Percentiles rank a stretch among this genome's conserved stretches.
phyloP scores from a whole-genome alignment of 164 flowering plant genomes.

The Nymphaea colorata region DNA sequence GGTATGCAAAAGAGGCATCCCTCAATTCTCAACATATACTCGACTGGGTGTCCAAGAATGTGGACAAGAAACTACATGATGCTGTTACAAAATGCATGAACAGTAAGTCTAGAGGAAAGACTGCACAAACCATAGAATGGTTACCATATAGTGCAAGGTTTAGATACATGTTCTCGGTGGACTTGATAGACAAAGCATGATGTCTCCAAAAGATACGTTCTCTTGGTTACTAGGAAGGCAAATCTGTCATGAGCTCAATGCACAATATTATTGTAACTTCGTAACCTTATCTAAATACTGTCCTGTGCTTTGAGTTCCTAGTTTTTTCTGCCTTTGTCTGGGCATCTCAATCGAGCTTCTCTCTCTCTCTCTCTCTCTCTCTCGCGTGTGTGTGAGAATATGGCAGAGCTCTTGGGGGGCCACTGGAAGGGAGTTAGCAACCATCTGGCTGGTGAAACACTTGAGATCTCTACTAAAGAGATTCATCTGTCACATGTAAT shows the following conservation, averaged over 20 bases:
- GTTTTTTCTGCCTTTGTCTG: too few species aligned
- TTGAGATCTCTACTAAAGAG: too few species aligned
- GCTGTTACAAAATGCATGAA: constrained; percentile 47
- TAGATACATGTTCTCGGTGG: constrained; percentile 47
- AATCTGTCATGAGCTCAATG: neutral
- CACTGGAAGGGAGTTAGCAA: too few species aligned
- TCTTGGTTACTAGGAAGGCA: neutral
- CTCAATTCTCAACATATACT: constrained; percentile 44
- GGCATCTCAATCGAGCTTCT: too few species aligned
- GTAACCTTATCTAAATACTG: too few species aligned
- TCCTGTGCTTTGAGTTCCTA: too few species aligned
- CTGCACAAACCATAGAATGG: constrained; percentile 65
- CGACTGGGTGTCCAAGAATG: constrained; percentile 48
- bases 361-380: too few species aligned
- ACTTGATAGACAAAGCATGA: constrained; percentile 57
- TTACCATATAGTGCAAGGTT: constrained; percentile 62
- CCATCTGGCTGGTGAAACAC: too few species aligned
- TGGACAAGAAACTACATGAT: constrained; percentile 56
- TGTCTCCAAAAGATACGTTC: constrained; percentile 20
- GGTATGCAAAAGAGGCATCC: constrained; percentile 52
- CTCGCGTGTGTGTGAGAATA: too few species aligned
- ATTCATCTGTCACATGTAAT: too few species aligned
- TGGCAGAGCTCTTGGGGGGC: too few species aligned
- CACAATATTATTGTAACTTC: neutral
- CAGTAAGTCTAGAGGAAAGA: constrained; percentile 25